These are phyloP conservation scores for Bathelium albidoporum DNA, from an alignment of 495 filamentous ascomycete species.

Conservation along the genomic window DNA sequence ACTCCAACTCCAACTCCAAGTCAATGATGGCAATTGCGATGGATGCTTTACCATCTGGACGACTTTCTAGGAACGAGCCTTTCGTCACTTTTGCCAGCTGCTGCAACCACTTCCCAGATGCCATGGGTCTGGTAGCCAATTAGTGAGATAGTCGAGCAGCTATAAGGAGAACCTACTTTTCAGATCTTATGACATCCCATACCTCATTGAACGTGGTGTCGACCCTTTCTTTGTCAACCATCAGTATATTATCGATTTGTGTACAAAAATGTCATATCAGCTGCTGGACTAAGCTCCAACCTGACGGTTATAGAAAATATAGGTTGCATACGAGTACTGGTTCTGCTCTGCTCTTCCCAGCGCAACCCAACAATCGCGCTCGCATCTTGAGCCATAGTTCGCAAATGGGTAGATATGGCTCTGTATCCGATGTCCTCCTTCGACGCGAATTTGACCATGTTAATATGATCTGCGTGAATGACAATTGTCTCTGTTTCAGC, in stretches of 20 bases:
- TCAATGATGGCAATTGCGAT: background rate
- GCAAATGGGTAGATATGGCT: conserved; percentile 22
- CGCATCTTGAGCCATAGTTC: conserved; percentile 19
- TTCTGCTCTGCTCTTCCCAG: background rate
- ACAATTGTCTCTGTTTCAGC: conserved; percentile 21
- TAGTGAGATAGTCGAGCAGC: background rate
- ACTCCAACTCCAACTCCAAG: background rate
- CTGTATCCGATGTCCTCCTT: conserved; percentile 23
- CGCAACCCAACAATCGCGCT: conserved; percentile 1
- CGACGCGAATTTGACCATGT: conserved; percentile 31
- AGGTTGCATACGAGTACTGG: background rate
- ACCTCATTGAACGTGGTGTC: background rate
- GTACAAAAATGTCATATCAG: background rate
- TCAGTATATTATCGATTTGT: background rate
- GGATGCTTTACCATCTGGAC: background rate
- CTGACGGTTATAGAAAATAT: too few relatives aligned
- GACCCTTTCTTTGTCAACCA: background rate
- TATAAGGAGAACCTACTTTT: background rate
- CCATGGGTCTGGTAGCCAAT: background rate
- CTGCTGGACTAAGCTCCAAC: background rate
- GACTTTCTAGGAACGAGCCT: background rate
- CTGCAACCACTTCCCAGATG: background rate
- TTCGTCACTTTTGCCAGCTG: background rate
- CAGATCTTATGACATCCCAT: background rate
- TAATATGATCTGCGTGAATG: conserved; percentile 30